Evolutionary conservation across 345 rosid genomes (phyloP), one percentile per base, ranked within the genome.

Genomic region (Microthlaspi erraticum): DNA sequence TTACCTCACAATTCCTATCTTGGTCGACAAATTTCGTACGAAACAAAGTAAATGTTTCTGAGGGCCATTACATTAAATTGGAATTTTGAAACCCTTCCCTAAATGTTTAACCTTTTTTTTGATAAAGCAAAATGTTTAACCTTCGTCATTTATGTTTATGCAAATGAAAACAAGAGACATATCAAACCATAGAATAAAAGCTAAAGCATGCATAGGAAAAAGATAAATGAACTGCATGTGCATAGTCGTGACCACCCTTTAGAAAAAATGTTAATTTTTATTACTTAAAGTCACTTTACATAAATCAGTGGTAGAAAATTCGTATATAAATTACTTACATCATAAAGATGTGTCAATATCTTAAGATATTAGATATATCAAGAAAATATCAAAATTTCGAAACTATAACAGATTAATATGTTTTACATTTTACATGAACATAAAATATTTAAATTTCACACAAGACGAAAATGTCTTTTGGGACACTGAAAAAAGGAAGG

Each of bases 111-210:
- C 33, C 14, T 59, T 26, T n/a, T n/a, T n/a, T n/a, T n/a, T n/a
- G n/a, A n/a, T n/a, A n/a, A n/a, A n/a, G n/a, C n/a, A n/a, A 36
- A 36, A 46, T 48, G 50, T 59, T 70, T 49, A 17, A 29, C 33
- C 14, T 59, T 26, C n/a, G 18, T 49, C 11, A 32, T 26, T 29
- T 48, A 43, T 33, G 54, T 68, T 19, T 44, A 17, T 70, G 14
- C 53, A 41, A 71, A 10, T 41, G 67, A 51, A 51, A 44, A 55
- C 44, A 33, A 33, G 42, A 55, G 75, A 60, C 68, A 71, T 50
- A 60, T 70, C 68, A 71, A 71, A 60, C 61, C 75, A 60, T 10
- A 41, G 16, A 60, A 60, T 71, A 39, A 13, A 71, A 51, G 51
- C 20, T 38, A 44, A 18, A 19, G 0, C 55, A 33, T 45, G 37